Conservation (phyloP, 2,329 filamentous ascomycete genomes). For the Alternaria sp. region DNA sequence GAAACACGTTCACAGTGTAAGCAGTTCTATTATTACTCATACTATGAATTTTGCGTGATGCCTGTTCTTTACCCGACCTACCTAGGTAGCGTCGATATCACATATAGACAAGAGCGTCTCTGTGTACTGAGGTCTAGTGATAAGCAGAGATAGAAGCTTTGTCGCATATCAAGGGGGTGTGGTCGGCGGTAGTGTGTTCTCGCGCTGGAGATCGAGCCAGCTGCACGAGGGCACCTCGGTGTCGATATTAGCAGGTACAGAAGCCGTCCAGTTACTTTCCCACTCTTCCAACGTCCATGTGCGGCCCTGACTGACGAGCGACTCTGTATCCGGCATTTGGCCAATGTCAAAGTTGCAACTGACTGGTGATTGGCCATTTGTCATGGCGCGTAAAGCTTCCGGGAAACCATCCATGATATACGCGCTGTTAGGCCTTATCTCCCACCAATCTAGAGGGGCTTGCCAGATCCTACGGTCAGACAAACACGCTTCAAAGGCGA, state of each 20-base stretch:
- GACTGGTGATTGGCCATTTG: not conserved
- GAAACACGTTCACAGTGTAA: too few species aligned
- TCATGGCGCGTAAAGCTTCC: not conserved
- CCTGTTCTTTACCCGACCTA: too few species aligned
- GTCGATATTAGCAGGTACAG: not conserved
- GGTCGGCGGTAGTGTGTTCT: not conserved
- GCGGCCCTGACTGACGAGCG: not conserved
- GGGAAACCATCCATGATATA: not conserved
- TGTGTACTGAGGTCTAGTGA: too few species aligned
- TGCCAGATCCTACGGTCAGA: not conserved
- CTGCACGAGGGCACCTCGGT: not conserved
- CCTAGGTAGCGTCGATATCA: too few species aligned
- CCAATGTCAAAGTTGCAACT: not conserved
- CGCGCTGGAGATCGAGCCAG: not conserved
- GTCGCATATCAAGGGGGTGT: not conserved
- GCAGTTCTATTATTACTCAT: too few species aligned
- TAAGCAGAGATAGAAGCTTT: too few species aligned
- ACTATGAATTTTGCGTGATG: too few species aligned
- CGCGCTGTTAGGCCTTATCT: not conserved
- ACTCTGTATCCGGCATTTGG: not conserved
- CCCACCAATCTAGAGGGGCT: not conserved
- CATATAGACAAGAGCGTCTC: too few species aligned
- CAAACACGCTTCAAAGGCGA: not conserved
- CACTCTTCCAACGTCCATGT: not conserved
- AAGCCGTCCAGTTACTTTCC: not conserved